A percentile compares a stretch with the other conserved stretches of the same genome.
These are phyloP conservation scores for Hygrocybe punicea DNA, from an alignment of 768 basidiomycete species.

Conservation along the genomic window DNA sequence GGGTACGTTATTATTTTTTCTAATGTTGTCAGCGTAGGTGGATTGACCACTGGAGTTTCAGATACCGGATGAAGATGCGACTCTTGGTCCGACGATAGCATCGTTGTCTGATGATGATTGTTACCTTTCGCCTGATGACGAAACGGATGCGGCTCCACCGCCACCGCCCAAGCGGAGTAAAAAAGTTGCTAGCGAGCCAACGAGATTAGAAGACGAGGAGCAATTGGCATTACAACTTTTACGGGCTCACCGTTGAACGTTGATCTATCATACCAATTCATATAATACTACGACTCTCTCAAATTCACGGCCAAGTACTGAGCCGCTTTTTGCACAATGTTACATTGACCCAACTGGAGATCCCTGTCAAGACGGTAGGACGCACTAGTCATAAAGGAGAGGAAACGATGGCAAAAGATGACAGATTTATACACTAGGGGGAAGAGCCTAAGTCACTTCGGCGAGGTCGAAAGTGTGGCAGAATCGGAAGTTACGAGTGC, in stretches of 20 bases:
- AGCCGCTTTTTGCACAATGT: too few species aligned
- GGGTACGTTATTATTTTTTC: slow-evolving; percentile 2
- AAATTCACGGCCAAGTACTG: too few species aligned
- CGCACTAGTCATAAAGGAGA: too few species aligned
- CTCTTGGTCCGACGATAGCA: not conserved
- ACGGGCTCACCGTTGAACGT: not conserved
- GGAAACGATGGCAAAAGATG: too few species aligned
- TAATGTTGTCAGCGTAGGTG: not conserved
- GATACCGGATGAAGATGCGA: not conserved
- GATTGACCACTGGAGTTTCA: not conserved
- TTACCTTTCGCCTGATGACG: slow-evolving; percentile 37
- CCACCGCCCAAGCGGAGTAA: slow-evolving; percentile 33
- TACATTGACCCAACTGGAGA: too few species aligned
- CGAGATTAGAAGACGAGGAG: not conserved
- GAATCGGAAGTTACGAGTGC: too few species aligned
- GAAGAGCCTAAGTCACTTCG: too few species aligned
- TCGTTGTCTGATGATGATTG: slow-evolving; percentile 55
- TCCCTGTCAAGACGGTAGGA: too few species aligned
- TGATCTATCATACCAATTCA: too few species aligned
- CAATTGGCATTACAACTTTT: slow-evolving; percentile 4
- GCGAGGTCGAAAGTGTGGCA: too few species aligned
- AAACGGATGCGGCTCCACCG: slow-evolving; percentile 33
- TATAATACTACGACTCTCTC: too few species aligned
- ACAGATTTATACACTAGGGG: too few species aligned
- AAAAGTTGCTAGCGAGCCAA: not conserved